Percentiles rank a stretch among this genome's conserved stretches.
phyloP scores from a whole-genome alignment of 352 stramenopile species.

The Phytophthora colocasiae region DNA sequence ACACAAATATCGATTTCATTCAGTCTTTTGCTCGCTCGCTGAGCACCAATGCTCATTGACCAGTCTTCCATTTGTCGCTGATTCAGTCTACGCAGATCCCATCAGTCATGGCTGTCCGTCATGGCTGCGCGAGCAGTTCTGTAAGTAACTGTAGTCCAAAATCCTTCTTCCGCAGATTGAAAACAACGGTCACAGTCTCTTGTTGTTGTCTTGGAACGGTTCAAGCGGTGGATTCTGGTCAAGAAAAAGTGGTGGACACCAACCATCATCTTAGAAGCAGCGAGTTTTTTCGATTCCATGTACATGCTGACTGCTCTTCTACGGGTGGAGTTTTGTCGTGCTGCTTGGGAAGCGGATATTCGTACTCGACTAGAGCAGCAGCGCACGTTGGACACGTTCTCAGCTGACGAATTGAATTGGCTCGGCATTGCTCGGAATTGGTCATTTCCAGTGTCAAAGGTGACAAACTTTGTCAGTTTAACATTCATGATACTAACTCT shows the following conservation, averaged over 20 bases:
- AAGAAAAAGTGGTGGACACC: conserved; percentile 22
- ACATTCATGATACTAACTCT: conserved; percentile 1
- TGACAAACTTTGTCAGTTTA: conserved; percentile 2
- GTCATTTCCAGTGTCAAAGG: conserved; percentile 69
- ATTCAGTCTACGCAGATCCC: too few relatives aligned
- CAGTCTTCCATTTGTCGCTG: too few relatives aligned
- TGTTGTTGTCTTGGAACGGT: conserved; percentile 19
- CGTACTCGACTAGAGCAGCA: conserved; percentile 32
- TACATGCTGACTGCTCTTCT: conserved; percentile 49
- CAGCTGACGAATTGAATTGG: conserved; percentile 42
- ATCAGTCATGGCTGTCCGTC: too few relatives aligned
- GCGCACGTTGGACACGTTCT: conserved; percentile 37
- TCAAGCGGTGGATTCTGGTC: conserved; percentile 19
- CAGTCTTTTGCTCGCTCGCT: too few relatives aligned
- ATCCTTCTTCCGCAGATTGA: too few relatives aligned
- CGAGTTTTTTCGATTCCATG: conserved; percentile 46
- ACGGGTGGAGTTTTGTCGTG: conserved; percentile 57
- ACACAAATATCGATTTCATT: too few relatives aligned
- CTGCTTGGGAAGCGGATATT: conserved; percentile 54
- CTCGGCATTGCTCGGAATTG: conserved; percentile 59
- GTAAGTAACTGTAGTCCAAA: too few relatives aligned
- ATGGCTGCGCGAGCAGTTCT: too few relatives aligned
- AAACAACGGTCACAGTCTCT: conserved; percentile 7
- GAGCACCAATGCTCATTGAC: too few relatives aligned
- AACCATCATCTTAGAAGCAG: conserved; percentile 21